These are phyloP conservation scores for Phascolomyces articulosus DNA, from an alignment of 371 early-diverging fungal genomes.

Conservation along the genomic window DNA sequence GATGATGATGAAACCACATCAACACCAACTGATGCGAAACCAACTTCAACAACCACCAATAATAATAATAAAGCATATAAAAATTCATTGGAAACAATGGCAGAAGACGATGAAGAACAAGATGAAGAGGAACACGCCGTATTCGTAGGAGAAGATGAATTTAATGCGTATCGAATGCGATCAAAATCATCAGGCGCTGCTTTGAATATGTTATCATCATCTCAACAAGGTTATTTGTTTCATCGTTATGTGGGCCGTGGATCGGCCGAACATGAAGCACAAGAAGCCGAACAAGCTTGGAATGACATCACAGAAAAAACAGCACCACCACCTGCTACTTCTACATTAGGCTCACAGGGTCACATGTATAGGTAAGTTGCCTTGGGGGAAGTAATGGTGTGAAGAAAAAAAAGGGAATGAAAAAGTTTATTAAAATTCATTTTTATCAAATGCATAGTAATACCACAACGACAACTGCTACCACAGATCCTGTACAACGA, in stretches of 20 bases:
- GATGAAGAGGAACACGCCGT: constrained; percentile 11
- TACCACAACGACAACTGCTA: background rate
- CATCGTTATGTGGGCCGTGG: constrained; percentile 2
- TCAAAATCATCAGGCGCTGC: constrained; percentile 56
- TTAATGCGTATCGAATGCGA: constrained; percentile 13
- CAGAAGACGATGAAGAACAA: constrained; percentile 43
- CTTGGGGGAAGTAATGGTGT: too few species aligned
- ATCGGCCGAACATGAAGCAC: constrained; percentile 1
- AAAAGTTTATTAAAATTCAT: too few species aligned
- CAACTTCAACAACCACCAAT: background rate
- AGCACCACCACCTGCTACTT: background rate
- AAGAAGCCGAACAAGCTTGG: background rate
- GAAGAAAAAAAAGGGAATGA: too few species aligned
- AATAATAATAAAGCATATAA: background rate
- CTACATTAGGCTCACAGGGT: background rate
- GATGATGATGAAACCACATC: constrained; percentile 14
- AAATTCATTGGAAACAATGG: constrained; percentile 29
- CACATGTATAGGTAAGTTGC: constrained; percentile 4
- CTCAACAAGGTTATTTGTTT: constrained; percentile 22
- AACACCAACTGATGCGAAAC: background rate
- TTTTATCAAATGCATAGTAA: too few species aligned
- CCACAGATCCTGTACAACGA: background rate
- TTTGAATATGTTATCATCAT: constrained; percentile 39
- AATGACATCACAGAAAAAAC: background rate
- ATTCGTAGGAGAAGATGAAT: constrained; percentile 15